These are phyloP conservation scores for Populus hybrid DNA, from an alignment of 441 rosid species.

Conservation along the genomic window DNA sequence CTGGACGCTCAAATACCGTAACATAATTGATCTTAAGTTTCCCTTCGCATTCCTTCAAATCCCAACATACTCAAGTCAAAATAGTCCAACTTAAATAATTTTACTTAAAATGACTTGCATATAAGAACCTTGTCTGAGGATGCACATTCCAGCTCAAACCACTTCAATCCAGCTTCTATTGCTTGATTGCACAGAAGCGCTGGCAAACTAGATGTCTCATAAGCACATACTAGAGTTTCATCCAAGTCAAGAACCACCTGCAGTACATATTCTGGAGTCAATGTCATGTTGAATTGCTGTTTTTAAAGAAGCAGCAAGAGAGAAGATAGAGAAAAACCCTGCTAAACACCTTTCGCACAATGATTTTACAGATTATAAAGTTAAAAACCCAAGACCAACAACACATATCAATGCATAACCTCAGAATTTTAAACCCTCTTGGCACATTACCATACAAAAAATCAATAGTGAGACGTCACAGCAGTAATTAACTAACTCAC, in stretches of 20 bases:
- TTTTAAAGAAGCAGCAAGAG: not conserved
- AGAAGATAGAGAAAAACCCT: not conserved
- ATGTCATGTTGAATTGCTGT: not conserved
- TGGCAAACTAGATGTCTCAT: constrained; percentile 77
- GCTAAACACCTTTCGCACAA: not conserved
- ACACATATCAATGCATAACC: not conserved
- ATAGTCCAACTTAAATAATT: constrained; percentile 8
- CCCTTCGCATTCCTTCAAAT: constrained; percentile 11
- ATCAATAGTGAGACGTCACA: not conserved
- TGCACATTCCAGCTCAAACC: constrained; percentile 78
- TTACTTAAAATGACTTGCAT: constrained; percentile 2
- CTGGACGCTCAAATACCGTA: constrained; percentile 97
- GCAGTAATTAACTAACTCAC: not conserved
- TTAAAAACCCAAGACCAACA: not conserved
- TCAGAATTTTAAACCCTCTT: not conserved
- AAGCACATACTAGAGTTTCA: constrained; percentile 87
- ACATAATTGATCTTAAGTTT: constrained; percentile 70
- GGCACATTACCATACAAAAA: not conserved
- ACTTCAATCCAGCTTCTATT: constrained; percentile 64
- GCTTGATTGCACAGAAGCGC: constrained; percentile 56
- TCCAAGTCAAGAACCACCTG: constrained; percentile 96
- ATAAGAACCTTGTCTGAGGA: constrained; percentile 77
- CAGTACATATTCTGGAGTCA: constrained; percentile 5
- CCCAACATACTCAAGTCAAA: constrained; percentile 31
- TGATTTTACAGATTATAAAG: not conserved